Base-by-base conservation (phyloP, 805 yeast genomes). In the Metschnikowia santaceciliae region DNA sequence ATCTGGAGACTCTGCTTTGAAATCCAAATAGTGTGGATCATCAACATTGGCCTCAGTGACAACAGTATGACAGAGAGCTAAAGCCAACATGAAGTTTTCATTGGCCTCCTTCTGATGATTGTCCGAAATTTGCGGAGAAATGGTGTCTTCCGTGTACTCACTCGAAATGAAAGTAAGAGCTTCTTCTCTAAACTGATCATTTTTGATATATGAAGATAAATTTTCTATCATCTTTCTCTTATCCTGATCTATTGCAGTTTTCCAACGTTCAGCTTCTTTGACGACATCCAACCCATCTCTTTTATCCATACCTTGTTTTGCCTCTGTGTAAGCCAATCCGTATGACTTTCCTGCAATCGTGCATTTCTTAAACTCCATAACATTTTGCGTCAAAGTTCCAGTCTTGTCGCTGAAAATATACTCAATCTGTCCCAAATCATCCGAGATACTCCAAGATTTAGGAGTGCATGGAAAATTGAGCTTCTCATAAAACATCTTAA, bases 341-440 rank as follows among this genome's bases (percentile, higher is more conserved):
- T 88, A 88, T 14, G 83, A 74, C 19, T 75, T 71, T 43, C 94
- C 94, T 61, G 81, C 81, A 48, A 88, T 82, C 3, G 94, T 82
- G 66, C 90, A 83, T 63, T 87, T 88, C 58, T 86, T 88, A 67
- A 85, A 87, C 63, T 88, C 94, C 96, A 88, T 88, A 26, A 87
- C 81, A 62, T 87, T 87, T 64, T 87, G 94, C 1, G 95, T 87
- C 60, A 87, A 69, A 1, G 95, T 87, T 54, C 95, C 95, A 0
- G 95, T 87, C 64, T 87, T 87, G 69, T 87, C 95, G 68, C 90
- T 83, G 66, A 88, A 88, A 45, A 88, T 81, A 63, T 88, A 88
- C 64, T 88, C 96, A 56, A 88, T 84, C 66, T 88, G 95, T 32
- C 95, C 95, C 59, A 88, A 71, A 67, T 88, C 95, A 72, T 88